Evolutionary conservation across 352 stramenopile genomes (phyloP).

Genomic region (Phytophthora pisi): DNA sequence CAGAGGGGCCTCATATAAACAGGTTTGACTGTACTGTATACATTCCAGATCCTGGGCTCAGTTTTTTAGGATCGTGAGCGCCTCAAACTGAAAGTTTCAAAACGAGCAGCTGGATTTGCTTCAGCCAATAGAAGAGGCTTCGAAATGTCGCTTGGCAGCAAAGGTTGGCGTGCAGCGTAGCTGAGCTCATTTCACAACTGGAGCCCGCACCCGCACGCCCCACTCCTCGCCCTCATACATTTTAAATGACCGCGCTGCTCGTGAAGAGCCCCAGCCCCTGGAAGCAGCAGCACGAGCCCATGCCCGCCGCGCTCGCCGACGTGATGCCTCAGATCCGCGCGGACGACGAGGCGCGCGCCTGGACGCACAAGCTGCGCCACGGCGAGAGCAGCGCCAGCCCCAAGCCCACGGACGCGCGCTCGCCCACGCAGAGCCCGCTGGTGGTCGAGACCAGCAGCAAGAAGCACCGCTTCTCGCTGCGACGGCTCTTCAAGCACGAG

Average conservation of each 20-base stretch:
- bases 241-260: conserved; percentile 22
- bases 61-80: background rate
- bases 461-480: conserved; percentile 41
- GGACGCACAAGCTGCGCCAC: conserved; percentile 35
- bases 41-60: too few species aligned
- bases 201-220: background rate
- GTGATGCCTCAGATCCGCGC: conserved; percentile 1
- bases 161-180: background rate
- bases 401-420: conserved; percentile 11
- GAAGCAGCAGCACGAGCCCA: conserved; percentile 20
- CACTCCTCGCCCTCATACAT: background rate
- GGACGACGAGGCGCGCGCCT: conserved; percentile 21
- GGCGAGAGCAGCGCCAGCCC: conserved; percentile 9
- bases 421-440: conserved; percentile 6
- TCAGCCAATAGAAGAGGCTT: conserved; percentile 12
- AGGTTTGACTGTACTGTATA: too few species aligned
- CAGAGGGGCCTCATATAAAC: too few species aligned
- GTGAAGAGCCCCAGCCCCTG: conserved; percentile 23
- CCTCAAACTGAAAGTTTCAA: background rate
- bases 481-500: conserved; percentile 39
- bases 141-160: conserved; percentile 22
- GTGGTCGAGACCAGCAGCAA: conserved; percentile 33
- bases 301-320: background rate
- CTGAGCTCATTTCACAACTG: conserved; percentile 31
- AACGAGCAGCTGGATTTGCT: conserved; percentile 7